These are phyloP conservation scores for Toxicodendron radicans DNA, from an alignment of 345 rosid genomes.

Conservation along the genomic window DNA sequence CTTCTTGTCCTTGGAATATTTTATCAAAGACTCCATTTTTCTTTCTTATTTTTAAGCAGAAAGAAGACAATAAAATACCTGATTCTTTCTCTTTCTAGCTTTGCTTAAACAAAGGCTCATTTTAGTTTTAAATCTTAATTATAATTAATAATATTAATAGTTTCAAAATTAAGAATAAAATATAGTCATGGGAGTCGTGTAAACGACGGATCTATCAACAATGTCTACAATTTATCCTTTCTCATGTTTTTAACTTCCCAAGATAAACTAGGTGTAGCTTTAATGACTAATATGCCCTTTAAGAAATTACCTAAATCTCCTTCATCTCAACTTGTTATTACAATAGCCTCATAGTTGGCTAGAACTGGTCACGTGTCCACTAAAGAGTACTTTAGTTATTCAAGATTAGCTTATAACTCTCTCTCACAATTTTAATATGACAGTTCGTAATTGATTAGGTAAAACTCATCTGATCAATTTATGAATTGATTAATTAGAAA, in stretches of 20 bases:
- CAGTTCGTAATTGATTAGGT: too few relatives aligned
- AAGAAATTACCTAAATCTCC: background rate
- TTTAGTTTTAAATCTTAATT: too few relatives aligned
- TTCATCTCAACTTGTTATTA: background rate
- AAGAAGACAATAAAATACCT: slow-evolving; percentile 21
- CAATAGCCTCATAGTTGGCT: background rate
- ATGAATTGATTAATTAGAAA: too few relatives aligned
- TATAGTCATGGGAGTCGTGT: slow-evolving; percentile 46
- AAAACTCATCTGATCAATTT: too few relatives aligned
- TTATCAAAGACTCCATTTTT: background rate
- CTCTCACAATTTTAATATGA: too few relatives aligned
- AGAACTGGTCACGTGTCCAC: background rate
- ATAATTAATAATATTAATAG: too few relatives aligned
- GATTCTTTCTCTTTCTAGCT: slow-evolving; percentile 28
- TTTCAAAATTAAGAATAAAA: slow-evolving; percentile 17
- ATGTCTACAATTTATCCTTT: slow-evolving; percentile 19
- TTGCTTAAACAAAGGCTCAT: slow-evolving; percentile 29
- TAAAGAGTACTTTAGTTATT: too few relatives aligned
- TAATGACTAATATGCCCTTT: slow-evolving; percentile 7
- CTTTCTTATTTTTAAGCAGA: slow-evolving; percentile 5
- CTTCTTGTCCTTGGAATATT: slow-evolving; percentile 21
- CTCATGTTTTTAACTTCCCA: slow-evolving; percentile 6
- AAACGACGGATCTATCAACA: slow-evolving; percentile 43
- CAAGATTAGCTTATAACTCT: too few relatives aligned
- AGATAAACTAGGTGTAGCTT: background rate